A percentile compares a stretch with the other conserved stretches of the same genome.
Evolutionary conservation across 352 stramenopile genomes (phyloP).

Genomic region (Plasmopara muralis): DNA sequence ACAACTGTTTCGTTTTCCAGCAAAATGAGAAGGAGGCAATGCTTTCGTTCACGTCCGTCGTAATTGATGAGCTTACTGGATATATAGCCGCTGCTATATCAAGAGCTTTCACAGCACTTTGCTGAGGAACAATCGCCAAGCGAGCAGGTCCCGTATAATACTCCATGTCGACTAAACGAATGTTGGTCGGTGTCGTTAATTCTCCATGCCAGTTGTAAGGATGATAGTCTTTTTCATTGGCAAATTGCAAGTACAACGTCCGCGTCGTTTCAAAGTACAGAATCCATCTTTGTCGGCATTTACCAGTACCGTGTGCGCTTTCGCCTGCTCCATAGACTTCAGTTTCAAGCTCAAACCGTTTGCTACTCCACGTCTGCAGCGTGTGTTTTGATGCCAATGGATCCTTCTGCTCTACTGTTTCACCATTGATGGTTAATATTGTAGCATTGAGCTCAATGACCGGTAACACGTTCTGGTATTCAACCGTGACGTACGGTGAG

Average conservation of each 20-base stretch:
- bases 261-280: conserved; percentile 63
- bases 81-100: conserved; percentile 55
- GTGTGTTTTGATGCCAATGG: conserved; percentile 13
- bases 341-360: conserved; percentile 65
- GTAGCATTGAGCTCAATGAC: conserved; percentile 67
- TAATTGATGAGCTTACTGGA: conserved; percentile 35
- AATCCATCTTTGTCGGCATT: conserved; percentile 53
- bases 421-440: conserved; percentile 47
- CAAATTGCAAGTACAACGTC: conserved; percentile 59
- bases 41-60: conserved; percentile 25
- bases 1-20: conserved; percentile 52
- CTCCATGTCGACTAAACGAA: conserved; percentile 57
- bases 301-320: conserved; percentile 16
- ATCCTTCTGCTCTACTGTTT: conserved; percentile 28
- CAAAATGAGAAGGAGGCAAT: conserved; percentile 40
- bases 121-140: conserved; percentile 49
- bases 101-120: conserved; percentile 23
- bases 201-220: conserved; percentile 59
- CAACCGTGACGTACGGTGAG: conserved; percentile 73
- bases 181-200: conserved; percentile 62
- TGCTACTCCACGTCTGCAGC: conserved; percentile 43
- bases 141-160: conserved; percentile 56
- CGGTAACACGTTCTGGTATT: conserved; percentile 63
- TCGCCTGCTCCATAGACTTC: conserved; percentile 50
- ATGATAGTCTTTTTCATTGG: conserved; percentile 59